A percentile compares a stretch with the other conserved stretches of the same genome.
Conservation (phyloP, 768 basidiomycete genomes). For the Phanerochaete sordida region DNA sequence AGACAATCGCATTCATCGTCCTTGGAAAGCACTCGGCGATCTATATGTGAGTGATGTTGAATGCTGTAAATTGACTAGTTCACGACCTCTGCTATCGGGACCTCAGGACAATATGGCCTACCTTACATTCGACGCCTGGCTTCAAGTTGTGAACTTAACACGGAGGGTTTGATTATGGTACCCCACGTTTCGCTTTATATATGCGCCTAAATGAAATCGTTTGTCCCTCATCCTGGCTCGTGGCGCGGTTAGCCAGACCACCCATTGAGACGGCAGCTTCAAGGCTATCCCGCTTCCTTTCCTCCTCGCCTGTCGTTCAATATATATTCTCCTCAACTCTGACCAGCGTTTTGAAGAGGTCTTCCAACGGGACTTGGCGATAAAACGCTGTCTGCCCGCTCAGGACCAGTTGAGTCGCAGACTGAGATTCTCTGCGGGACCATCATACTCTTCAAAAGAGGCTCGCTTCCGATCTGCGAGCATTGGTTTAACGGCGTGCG, state of each 20-base stretch:
- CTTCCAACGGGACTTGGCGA: slow-evolving; percentile 8
- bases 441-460: neutral
- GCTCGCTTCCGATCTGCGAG: slow-evolving; percentile 6
- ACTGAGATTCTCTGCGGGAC: slow-evolving; percentile 3
- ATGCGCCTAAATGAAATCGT: too few species aligned
- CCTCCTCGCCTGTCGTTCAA: neutral
- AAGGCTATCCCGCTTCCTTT: too few species aligned
- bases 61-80: neutral
- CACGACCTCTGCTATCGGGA: neutral
- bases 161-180: slow-evolving; percentile 4
- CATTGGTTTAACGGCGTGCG: neutral
- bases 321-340: too few species aligned
- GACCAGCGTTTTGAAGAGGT: slow-evolving; percentile 12
- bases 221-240: slow-evolving; percentile 2
- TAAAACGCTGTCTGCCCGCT: slow-evolving; percentile 3
- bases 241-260: slow-evolving; percentile 7
- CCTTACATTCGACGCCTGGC: neutral
- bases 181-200: neutral
- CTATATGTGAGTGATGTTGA: slow-evolving; percentile 33
- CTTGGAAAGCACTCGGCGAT: slow-evolving; percentile 51
- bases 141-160: neutral
- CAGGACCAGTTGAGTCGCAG: neutral
- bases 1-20: slow-evolving; percentile 37
- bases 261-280: slow-evolving; percentile 3
- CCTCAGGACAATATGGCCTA: slow-evolving; percentile 13